A percentile compares a stretch with the other conserved stretches of the same genome.
These are phyloP conservation scores for Debaryomyces maramus DNA, from an alignment of 805 yeast species.

Conservation along the genomic window DNA sequence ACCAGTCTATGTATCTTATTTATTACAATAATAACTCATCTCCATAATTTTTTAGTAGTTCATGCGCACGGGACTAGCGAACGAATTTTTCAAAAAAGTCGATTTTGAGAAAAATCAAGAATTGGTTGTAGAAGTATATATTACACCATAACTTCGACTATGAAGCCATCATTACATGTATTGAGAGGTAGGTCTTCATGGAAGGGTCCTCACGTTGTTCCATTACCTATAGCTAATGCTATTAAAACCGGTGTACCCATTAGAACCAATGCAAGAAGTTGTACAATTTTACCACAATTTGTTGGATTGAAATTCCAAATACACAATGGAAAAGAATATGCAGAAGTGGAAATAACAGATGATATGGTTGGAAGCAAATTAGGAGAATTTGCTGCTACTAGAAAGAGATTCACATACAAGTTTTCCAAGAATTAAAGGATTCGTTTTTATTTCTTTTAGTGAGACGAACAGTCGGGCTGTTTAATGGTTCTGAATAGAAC, in stretches of 20 bases:
- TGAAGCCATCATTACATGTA: slow-evolving; percentile 35
- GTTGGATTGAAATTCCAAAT: slow-evolving; percentile 93
- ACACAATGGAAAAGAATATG: slow-evolving; percentile 94
- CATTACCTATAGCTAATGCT: slow-evolving; percentile 90
- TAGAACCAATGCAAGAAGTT: slow-evolving; percentile 92
- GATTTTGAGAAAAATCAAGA: not conserved
- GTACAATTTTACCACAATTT: slow-evolving; percentile 93
- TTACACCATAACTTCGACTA: slow-evolving; percentile 9
- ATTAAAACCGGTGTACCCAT: slow-evolving; percentile 78
- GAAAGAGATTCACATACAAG: slow-evolving; percentile 83
- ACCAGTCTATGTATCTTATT: slow-evolving; percentile 1
- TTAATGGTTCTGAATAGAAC: not conserved
- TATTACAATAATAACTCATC: no score
- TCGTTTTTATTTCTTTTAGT: not conserved
- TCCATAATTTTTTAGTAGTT: slow-evolving; percentile 3
- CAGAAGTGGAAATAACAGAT: slow-evolving; percentile 80
- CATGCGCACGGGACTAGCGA: not conserved
- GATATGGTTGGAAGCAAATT: slow-evolving; percentile 96
- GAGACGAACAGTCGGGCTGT: no score
- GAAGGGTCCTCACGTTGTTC: slow-evolving; percentile 89
- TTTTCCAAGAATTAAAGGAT: slow-evolving; percentile 60
- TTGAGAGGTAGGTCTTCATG: slow-evolving; percentile 39
- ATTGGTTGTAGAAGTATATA: not conserved
- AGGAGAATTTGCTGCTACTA: slow-evolving; percentile 94
- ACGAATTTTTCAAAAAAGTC: slow-evolving; percentile 3